Evolutionary conservation across 106 monocot species (phyloP), one percentile per base, ranked within the genome.

Genomic region (Gastrodia elata): DNA sequence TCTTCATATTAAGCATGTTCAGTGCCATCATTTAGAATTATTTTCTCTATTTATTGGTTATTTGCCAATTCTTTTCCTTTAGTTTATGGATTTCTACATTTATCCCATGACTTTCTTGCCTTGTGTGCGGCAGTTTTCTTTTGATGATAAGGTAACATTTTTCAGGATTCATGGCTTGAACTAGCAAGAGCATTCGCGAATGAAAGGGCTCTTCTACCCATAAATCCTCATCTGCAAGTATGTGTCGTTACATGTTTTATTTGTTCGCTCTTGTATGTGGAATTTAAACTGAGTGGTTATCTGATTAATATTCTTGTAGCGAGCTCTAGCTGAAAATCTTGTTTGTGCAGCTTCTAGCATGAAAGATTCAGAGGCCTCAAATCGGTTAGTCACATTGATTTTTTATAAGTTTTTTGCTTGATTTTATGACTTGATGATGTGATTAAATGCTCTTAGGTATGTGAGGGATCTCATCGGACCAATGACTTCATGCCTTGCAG

Each of bases 131-230:
- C 37, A n/a, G 18, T 36, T 34, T 67, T 36, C 18, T 20, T 37
- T 14, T 32, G 11, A 32, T 14, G 30, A 61, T 61, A 61, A 61
- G 30, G 35, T 3, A n/a, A 67, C 37, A 38, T 69, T 69, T 69
- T 77, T 28, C 55, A 93, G 93, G 84, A 91, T 30, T 84, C 93
- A 6, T 98, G 98, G 98, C 77, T 52, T 73, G 85, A 81, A 27
- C 81, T 98, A 49, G 86, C 91, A 75, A 93, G 87, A 87, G 86
- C 88, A 40, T 98, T 98, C 81, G 91, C 88, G 78, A 88, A 88
- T 77, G 90, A 93, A 28, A 84, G 81, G 68, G 65, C 76, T 65
- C 82, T 91, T 36, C 85, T 93, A 27, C 76, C 93, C 35, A 55
- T 98, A 39, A 75, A 59, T 78, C 75, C 88, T 64, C 91, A 83